These are phyloP conservation scores for Xerocomellus intermedius DNA, from an alignment of 768 basidiomycete species.

Conservation along the genomic window DNA sequence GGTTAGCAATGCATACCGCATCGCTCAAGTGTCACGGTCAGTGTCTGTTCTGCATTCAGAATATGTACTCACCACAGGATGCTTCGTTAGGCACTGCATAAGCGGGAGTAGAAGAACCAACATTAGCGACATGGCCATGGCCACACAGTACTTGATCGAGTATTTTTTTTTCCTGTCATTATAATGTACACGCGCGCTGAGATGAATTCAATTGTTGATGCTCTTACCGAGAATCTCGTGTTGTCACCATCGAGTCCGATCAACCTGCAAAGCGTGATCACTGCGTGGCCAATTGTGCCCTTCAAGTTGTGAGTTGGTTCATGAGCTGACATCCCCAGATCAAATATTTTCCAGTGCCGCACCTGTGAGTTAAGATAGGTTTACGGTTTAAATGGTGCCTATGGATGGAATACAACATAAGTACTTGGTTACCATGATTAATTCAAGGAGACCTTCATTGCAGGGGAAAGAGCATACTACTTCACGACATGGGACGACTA, in stretches of 20 bases:
- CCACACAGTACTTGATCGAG: not conserved
- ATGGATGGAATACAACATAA: too few relatives aligned
- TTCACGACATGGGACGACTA: too few relatives aligned
- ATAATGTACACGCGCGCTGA: not conserved
- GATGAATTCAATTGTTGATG: too few relatives aligned
- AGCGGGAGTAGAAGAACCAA: not conserved
- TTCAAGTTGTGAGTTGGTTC: too few relatives aligned
- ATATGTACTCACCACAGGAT: not conserved
- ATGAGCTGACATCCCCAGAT: constrained; percentile 26
- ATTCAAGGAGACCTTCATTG: too few relatives aligned
- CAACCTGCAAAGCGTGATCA: constrained; percentile 24
- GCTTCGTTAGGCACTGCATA: not conserved
- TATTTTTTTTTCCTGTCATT: not conserved
- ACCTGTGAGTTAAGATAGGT: too few relatives aligned
- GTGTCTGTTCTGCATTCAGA: not conserved
- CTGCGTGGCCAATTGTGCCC: constrained; percentile 27
- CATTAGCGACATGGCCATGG: too few relatives aligned
- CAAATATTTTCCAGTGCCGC: too few relatives aligned
- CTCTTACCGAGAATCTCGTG: constrained; percentile 25
- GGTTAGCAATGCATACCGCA: not conserved
- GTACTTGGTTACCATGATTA: too few relatives aligned
- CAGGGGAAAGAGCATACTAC: too few relatives aligned
- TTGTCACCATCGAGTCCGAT: constrained; percentile 29
- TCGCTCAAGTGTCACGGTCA: constrained; percentile 10
- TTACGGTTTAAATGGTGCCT: too few relatives aligned